These are phyloP conservation scores for Arctium lappa DNA, from an alignment of 129 eudicot species.

Conservation along the genomic window DNA sequence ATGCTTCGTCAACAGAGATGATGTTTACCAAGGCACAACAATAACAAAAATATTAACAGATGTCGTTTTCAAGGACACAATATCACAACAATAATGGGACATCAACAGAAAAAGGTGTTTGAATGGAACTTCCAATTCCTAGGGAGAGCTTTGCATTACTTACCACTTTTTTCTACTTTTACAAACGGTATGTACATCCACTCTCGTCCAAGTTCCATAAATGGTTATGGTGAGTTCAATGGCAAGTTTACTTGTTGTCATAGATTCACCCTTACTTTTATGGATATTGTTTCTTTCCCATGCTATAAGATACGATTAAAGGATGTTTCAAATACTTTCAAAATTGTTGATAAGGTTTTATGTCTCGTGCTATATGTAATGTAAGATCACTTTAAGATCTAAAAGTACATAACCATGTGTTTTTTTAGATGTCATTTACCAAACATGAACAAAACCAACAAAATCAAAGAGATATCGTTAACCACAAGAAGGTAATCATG, in stretches of 20 bases:
- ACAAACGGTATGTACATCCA: neutral
- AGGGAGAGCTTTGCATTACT: neutral
- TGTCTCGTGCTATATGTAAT: constrained; percentile 2
- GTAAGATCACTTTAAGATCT: constrained; percentile 8
- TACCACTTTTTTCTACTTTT: neutral
- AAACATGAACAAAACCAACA: constrained; percentile 14
- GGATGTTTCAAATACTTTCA: neutral
- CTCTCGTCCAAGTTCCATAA: neutral
- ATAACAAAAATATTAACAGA: neutral
- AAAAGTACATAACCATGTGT: constrained; percentile 1
- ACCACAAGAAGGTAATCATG: constrained; percentile 1
- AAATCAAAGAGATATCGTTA: neutral
- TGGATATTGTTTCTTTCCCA: neutral
- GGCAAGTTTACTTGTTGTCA: neutral
- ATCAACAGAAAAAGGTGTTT: neutral
- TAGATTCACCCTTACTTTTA: neutral
- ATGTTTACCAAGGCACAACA: neutral
- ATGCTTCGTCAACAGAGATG: neutral
- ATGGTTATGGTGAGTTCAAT: neutral
- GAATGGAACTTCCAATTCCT: neutral
- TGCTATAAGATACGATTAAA: neutral
- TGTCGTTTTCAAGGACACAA: neutral
- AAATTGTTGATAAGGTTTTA: neutral
- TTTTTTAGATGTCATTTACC: neutral
- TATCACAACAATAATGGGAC: neutral